A percentile compares a stretch with the other conserved stretches of the same genome.
Evolutionary conservation across 768 basidiomycete species (phyloP).

Genomic region (Trametes meyenii): DNA sequence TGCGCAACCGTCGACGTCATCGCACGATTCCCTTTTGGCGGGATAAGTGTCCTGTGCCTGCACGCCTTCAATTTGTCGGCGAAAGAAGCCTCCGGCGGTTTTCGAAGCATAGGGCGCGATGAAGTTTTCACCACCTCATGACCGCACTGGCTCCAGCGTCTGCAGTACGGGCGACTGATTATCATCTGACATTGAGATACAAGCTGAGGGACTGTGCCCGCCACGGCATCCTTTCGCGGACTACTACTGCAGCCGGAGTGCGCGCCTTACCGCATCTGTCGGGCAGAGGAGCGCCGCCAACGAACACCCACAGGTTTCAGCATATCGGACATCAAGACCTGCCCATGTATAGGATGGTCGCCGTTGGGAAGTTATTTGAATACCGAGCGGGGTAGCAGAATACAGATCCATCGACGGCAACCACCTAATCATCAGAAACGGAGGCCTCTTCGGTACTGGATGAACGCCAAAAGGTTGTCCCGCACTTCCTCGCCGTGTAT

Average conservation of each 20-base stretch:
- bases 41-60: neutral
- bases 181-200: neutral
- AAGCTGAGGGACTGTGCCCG: neutral
- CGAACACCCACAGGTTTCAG: neutral
- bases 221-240: neutral
- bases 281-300: neutral
- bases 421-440: conserved; percentile 36
- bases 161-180: neutral
- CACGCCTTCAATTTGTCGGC: conserved; percentile 9
- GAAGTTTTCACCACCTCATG: conserved; percentile 12
- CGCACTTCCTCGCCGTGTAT: conserved; percentile 74
- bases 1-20: conserved; percentile 14
- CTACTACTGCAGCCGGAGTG: neutral
- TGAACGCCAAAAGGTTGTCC: conserved; percentile 76
- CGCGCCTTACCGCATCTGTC: neutral
- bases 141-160: neutral
- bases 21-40: neutral
- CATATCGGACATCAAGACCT: conserved; percentile 1
- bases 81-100: neutral
- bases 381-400: conserved; percentile 1
- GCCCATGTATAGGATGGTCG: conserved; percentile 8
- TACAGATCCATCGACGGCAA: conserved; percentile 5
- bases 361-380: conserved; percentile 12
- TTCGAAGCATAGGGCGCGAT: conserved; percentile 1
- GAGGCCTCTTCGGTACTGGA: conserved; percentile 69